Base-by-base conservation (phyloP, 805 yeast genomes). In the Debaryomyces maramus region DNA sequence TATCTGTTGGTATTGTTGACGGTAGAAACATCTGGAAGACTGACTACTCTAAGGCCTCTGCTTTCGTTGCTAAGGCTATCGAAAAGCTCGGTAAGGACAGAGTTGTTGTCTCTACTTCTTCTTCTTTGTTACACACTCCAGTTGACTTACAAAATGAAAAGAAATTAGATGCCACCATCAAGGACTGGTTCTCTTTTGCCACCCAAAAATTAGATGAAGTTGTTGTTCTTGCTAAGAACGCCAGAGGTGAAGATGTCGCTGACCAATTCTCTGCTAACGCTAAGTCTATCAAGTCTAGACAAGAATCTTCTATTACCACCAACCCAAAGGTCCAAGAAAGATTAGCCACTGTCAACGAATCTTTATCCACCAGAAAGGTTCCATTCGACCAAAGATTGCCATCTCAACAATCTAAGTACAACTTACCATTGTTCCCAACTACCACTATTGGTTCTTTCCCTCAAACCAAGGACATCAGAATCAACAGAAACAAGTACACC, bases 371-470 rank as follows among this genome's bases (percentile, higher is more conserved):
- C 67, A 88, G 99, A 81, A 77, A 80, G 69, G 70, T 88, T 58
- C 83, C 93, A 48, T 93, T 93, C 83, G 81, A 85, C 57, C 77
- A 70, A 53, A 88, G 99, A 79, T 81, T 88, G 63, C 84, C 75
- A 56, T 90, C 82, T 58, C 99, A 93, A 79, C 79, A 87, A 77
- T 74, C 71, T 58, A 76, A 81, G 66, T 87, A 86, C 79, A 86
- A 93, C 80, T 79, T 93, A 70, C 99, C 99, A 58, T 76, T 87
- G 65, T 93, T 93, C 96, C 99, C 99, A 75, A 93, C 99, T 67
- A 93, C 99, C 70, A 93, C 99, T 61, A 93, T 93, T 72, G 99
- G 99, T 73, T 93, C 99, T 52, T 93, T 93, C 97, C 99, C 99
- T 61, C 99, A 93, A 81, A 93, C 99, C 72, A 88, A 89, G 80